Evolutionary conservation across 2,329 filamentous ascomycete genomes (phyloP).

Genomic region (Cladosporium velox): DNA sequence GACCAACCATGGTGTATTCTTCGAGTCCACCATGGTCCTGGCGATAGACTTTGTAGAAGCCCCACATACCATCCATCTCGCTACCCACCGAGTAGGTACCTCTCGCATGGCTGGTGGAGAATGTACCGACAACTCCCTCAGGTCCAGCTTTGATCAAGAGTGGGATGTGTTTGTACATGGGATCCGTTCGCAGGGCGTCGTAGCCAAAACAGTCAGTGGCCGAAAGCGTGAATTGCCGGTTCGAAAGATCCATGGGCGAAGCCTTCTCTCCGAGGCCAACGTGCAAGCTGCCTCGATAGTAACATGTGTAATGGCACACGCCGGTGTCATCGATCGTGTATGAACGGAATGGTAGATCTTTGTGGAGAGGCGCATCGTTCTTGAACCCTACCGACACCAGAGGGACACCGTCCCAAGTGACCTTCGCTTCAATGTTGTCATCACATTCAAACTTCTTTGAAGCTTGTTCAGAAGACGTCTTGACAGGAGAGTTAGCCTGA

Average conservation of each 20-base stretch:
- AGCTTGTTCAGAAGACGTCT: background rate
- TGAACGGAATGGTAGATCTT: slow-evolving; percentile 65
- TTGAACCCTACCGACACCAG: slow-evolving; percentile 59
- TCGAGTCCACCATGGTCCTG: slow-evolving; percentile 73
- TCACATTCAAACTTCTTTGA: background rate
- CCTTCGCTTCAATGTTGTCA: slow-evolving; percentile 51
- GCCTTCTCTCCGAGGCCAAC: slow-evolving; percentile 72
- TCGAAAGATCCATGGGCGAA: slow-evolving; percentile 71
- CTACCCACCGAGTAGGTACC: slow-evolving; percentile 68
- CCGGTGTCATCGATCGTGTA: slow-evolving; percentile 65
- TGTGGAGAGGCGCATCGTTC: slow-evolving; percentile 57
- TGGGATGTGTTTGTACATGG: slow-evolving; percentile 75
- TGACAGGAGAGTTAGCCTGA: slow-evolving; percentile 33
- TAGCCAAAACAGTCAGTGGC: slow-evolving; percentile 75
- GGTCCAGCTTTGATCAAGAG: slow-evolving; percentile 69
- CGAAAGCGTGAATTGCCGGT: slow-evolving; percentile 65
- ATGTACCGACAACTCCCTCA: slow-evolving; percentile 64
- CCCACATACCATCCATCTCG: slow-evolving; percentile 76
- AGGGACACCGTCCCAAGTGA: slow-evolving; percentile 62
- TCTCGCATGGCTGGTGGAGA: slow-evolving; percentile 66
- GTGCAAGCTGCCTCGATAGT: slow-evolving; percentile 64
- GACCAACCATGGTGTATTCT: slow-evolving; percentile 68
- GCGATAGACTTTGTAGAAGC: slow-evolving; percentile 71
- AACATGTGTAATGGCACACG: slow-evolving; percentile 65
- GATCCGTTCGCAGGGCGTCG: slow-evolving; percentile 69